These are phyloP conservation scores for Fusarium sp. DNA, from an alignment of 2,329 filamentous ascomycete genomes.

Conservation along the genomic window DNA sequence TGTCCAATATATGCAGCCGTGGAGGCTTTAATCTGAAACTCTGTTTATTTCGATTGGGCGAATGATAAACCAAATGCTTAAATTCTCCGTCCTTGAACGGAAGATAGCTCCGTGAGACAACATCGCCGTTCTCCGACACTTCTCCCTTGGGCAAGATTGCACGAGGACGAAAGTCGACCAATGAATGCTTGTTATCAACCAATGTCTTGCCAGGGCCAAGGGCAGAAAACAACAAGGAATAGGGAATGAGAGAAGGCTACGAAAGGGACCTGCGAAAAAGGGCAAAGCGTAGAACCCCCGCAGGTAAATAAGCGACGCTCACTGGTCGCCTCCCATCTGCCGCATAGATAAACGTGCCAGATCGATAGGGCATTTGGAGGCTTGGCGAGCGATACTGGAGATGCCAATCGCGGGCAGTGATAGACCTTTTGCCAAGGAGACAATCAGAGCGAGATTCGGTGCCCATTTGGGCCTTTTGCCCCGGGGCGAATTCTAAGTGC, in stretches of 20 bases:
- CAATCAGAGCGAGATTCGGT: conserved; percentile 23
- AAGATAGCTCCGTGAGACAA: conserved; percentile 21
- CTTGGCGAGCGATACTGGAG: conserved; percentile 23
- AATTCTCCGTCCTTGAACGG: conserved; percentile 1
- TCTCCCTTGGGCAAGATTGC: conserved; percentile 32
- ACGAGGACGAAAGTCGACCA: conserved; percentile 24
- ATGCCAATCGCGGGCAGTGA: conserved; percentile 17
- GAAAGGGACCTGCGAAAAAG: conserved; percentile 46
- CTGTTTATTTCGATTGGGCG: conserved; percentile 8
- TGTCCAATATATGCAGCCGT: neutral
- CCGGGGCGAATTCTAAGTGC: conserved; percentile 4
- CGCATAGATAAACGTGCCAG: conserved; percentile 48
- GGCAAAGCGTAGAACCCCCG: conserved; percentile 34
- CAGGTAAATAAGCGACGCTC: conserved; percentile 11
- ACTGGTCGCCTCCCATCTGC: conserved; percentile 36
- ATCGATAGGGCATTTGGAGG: conserved; percentile 44
- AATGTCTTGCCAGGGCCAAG: conserved; percentile 27
- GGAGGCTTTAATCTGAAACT: conserved; percentile 13
- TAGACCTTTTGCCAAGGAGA: conserved; percentile 28
- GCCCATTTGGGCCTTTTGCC: conserved; percentile 33
- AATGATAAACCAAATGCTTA: conserved; percentile 11
- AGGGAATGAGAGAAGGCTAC: conserved; percentile 14
- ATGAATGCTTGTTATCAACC: conserved; percentile 13
- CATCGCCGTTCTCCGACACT: conserved; percentile 14
- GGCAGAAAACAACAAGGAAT: conserved; percentile 26